Evolutionary conservation across 2,329 filamentous ascomycete genomes (phyloP), one percentile per base, ranked within the genome.

Genomic region (Ceratocystis albifundus): DNA sequence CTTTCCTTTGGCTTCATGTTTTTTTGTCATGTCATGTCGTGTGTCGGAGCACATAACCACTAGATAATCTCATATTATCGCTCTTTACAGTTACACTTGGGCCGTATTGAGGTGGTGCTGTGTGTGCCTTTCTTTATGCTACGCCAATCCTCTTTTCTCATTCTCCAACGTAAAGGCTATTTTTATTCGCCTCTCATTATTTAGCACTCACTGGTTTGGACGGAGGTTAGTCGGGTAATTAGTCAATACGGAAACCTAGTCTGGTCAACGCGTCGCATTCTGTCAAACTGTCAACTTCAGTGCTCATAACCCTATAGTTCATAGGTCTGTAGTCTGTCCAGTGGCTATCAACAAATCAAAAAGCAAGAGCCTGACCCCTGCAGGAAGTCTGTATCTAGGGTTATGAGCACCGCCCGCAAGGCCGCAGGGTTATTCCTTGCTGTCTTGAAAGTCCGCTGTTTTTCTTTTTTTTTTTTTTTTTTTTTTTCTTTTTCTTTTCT

Each of bases 201-300:
- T 41, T 30, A 30, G 48, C 20, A 53, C n/a, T 50, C 6, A 50
- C 48, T 53, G 25, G 25, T 10, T 53, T 20, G 20, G 2, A 22
- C 55, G 55, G 55, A 59, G n/a, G n/a, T 59, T 59, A 59, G 32
- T 36, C 55, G 55, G 55, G 55, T 59, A 59, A 36, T 36, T 59
- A 30, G 22, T 8, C 48, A 53, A 28, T 2, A 4, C 10, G 10
- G 36, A 41, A 41, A 41, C 36, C 10, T 41, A 12, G 36, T 41
- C 36, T 41, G 12, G 36, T 41, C 1, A 53, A 12, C 48, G 48
- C 48, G 22, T 53, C 48, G 48, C 48, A 32, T 59, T 36, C 55
- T 36, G 30, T 32, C 55, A 59, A 59, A 17, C 28, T 59, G 55
- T 59, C 55, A 59, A 59, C 20, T 59, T 22, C 5, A 15, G 25